phyloP scores from a whole-genome alignment of 2,329 filamentous ascomycete species.

The Colletotrichum caudatum region DNA sequence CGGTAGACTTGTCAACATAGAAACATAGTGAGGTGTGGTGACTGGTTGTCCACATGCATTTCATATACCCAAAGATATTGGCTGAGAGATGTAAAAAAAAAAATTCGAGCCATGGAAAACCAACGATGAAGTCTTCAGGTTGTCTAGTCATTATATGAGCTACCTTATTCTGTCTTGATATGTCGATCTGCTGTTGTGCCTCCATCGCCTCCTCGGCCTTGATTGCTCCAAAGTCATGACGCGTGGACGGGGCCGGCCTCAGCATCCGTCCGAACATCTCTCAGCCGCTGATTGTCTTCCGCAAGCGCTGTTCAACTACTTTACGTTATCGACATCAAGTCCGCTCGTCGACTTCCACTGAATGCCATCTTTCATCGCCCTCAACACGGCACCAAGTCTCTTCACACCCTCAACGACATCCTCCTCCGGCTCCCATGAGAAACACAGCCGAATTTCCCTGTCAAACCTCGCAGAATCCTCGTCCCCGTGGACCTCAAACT shows the following conservation, averaged over 20 bases:
- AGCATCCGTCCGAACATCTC: background rate
- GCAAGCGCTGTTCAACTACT: background rate
- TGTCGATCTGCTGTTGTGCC: background rate
- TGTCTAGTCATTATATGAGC: background rate
- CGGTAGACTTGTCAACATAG: slow-evolving; percentile 15
- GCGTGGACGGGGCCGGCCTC: background rate
- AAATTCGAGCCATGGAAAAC: background rate
- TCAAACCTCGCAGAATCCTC: slow-evolving; percentile 66
- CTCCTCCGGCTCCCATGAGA: slow-evolving; percentile 77
- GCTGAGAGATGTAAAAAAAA: background rate
- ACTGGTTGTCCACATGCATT: slow-evolving; percentile 29
- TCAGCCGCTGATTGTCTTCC: background rate
- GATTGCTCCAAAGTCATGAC: background rate
- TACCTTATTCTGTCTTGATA: background rate
- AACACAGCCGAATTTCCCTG: slow-evolving; percentile 73
- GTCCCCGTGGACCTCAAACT: slow-evolving; percentile 77
- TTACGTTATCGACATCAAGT: slow-evolving; percentile 36
- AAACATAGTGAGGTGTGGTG: slow-evolving; percentile 13
- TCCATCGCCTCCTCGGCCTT: background rate
- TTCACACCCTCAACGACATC: slow-evolving; percentile 75
- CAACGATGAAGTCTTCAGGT: too few relatives aligned
- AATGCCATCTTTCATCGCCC: slow-evolving; percentile 49
- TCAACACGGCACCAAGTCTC: slow-evolving; percentile 66
- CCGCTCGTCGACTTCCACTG: slow-evolving; percentile 37
- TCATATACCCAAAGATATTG: slow-evolving; percentile 29